Base-by-base conservation (phyloP, 345 rosid genomes). In the Bruguiera sexangula region DNA sequence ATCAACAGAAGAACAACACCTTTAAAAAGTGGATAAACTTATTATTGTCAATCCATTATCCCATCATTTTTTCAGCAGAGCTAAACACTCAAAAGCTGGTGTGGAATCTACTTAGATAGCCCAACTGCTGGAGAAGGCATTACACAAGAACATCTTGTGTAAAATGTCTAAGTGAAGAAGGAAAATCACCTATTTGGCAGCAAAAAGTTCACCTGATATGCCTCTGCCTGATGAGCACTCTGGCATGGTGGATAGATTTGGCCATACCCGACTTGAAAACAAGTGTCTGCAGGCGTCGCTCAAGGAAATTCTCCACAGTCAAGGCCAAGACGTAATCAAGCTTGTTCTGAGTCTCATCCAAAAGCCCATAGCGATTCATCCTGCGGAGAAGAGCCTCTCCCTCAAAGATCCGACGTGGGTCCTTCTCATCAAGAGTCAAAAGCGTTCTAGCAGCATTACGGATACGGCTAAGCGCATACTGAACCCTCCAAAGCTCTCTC, bases 271-370 rank as follows among this genome's bases (percentile, higher is more conserved):
- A 27, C 48, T 72, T 72, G 75, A 72, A 72, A 21, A 72, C 70
- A 21, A 65, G 65, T 11, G 76, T 72, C 60, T 72, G 76, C 15
- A 72, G 66, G 65, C 76, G 76, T 24, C 76, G 70, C 60, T 72
- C 76, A 51, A 72, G 76, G 37, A 72, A 72, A 69, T 58, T 72
- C 70, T 72, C 76, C 3, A 72, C 76, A 16, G 76, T 72, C 60
- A 72, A 53, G 54, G 76, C 76, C 70, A 72, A 36, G 19, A 72
- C 76, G 51, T 72, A 72, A 72, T 66, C 76, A 32, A 72, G 70
- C 70, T 72, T 72, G 76, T 66, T 72, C 62, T 72, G 76, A 53
- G 51, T 66, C 76, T 72, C 76, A 6, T 72, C 76, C 66, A 72
- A 66, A 1, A 72, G 70, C 4, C 76, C 76, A 66, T 72, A 60